Conservation (phyloP, 177 flowering plant genomes). For the Vitis hybrid region DNA sequence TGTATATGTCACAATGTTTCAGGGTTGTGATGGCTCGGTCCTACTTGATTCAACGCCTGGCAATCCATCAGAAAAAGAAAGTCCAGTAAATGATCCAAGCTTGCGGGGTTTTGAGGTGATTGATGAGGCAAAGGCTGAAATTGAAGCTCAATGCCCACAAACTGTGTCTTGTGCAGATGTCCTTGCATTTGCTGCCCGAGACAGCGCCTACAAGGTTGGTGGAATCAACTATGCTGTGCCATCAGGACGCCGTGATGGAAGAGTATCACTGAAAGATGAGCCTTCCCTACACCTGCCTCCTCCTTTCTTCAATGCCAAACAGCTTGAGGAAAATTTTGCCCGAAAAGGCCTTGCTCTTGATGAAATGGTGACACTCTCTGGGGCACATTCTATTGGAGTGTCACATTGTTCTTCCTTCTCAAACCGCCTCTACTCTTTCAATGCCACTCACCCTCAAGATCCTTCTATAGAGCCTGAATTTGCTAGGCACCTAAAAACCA, state of each 20-base stretch:
- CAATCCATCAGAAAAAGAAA: conserved; percentile 27
- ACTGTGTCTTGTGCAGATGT: conserved; percentile 45
- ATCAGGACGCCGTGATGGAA: conserved; percentile 47
- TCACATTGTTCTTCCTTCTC: conserved; percentile 41
- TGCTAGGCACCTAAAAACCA: conserved; percentile 13
- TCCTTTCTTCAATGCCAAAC: conserved; percentile 21
- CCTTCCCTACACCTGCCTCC: conserved; percentile 28
- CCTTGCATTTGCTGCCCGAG: conserved; percentile 36
- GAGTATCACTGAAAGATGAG: conserved; percentile 23
- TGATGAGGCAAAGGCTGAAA: conserved; percentile 30
- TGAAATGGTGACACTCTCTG: conserved; percentile 54
- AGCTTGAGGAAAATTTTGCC: conserved; percentile 26
- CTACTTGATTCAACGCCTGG: conserved; percentile 27
- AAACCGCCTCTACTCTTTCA: conserved; percentile 32
- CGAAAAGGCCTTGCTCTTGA: conserved; percentile 32
- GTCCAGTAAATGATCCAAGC: conserved; percentile 33
- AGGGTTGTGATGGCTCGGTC: conserved; percentile 53
- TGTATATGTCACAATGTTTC: neutral
- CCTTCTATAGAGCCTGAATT: conserved; percentile 27
- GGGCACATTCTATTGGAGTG: conserved; percentile 46
- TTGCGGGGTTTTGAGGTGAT: conserved; percentile 42
- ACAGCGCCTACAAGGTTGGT: conserved; percentile 31
- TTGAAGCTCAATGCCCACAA: conserved; percentile 30
- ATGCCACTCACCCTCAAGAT: conserved; percentile 23
- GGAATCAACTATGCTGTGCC: conserved; percentile 36